Evolutionary conservation across 2,329 filamentous ascomycete genomes (phyloP), one percentile per base, ranked within the genome.

Genomic region (Epicoccum nigrum): DNA sequence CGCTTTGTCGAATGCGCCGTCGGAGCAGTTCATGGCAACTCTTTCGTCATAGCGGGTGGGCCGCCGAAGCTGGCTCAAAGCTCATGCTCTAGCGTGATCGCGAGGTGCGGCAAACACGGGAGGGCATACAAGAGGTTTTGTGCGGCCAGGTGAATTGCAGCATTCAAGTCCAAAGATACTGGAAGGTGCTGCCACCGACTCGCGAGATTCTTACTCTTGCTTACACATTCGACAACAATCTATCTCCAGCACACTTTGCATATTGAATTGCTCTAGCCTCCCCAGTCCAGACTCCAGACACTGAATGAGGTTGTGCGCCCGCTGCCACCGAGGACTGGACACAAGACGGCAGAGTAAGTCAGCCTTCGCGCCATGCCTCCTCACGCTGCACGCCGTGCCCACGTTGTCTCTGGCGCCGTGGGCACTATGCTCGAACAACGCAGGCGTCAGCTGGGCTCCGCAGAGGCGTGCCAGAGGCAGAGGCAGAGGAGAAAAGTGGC

Each of bases 1-100:
- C 28, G 33, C 23, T 37, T 48, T 12, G 44, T 44, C 44, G 35
- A 49, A 34, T 21, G 35, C 45, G 51, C 45, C 56, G 48, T 57
- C 47, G 47, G 47, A 51, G 54, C 54, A 51, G 47, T 43, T 35
- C 28, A 51, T 47, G 44, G 46, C 41, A 59, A 13, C 28, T 16
- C 23, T 63, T 60, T 61, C 62, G 62, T 65, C 62, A 65, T 65
- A 47, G 37, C 50, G 46, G 50, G 63, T 65, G 59, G 63, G 62
- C 55, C 55, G 46, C 51, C 55, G 52, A 52, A 37, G 49, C 52
- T 55, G 58, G 54, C 50, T 58, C 53, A 45, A 49, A 45, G 15
- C 21, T 34, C 37, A 25, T 11, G n/a, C 51, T 57, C 56, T 65
- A 64, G 60, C 60, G 62, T 49, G 17, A 51, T 59, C 53, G 59